Evolutionary conservation across 164 flowering plant genomes (phyloP), one percentile per base, ranked within the genome.

Genomic region (Chimonanthus praecox): DNA sequence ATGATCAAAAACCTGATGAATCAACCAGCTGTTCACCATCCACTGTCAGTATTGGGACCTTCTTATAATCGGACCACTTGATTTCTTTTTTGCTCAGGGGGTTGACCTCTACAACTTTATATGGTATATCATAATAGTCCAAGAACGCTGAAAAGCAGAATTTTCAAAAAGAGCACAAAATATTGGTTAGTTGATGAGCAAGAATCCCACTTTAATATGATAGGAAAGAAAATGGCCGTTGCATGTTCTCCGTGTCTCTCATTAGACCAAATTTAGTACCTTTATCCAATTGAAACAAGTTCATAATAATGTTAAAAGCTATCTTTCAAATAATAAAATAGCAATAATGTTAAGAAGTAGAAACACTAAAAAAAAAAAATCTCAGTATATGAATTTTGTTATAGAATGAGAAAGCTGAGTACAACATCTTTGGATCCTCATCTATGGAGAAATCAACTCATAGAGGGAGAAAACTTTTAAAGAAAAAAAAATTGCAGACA

Each of bases 41-140:
- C 61, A 90, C 94, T 69, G 81, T 80, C 80, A 95, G 64, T 69
- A 95, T 92, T 10, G 99, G 98, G 54, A 92, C 99, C 84, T 93
- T 95, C 85, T 92, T 92, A 77, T 95, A 93, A 47, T 92, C 97
- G 21, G 98, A 92, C 97, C 94, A 95, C 75, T 93, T 92, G 79
- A 93, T 88, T 84, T 95, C 98, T 78, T 90, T 95, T 78, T 92
- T 95, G 77, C 89, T 90, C 33, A 93, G 77, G 44, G 98, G 99
- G 67, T 93, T 90, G 75, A 95, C 99, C 84, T 95, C 99, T 78
- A 93, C 97, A 74, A 95, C 80, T 80, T 89, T 86, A 86, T 95
- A 93, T 3, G 98, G 91, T 60, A 94, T 86, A 70, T 87, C 87
- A 79, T 94, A 83, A 76, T 89, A 91, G 75, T 94, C 98, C 84